Evolutionary conservation across 306 rosid genomes (phyloP).

Genomic region (Acacia acuminata): DNA sequence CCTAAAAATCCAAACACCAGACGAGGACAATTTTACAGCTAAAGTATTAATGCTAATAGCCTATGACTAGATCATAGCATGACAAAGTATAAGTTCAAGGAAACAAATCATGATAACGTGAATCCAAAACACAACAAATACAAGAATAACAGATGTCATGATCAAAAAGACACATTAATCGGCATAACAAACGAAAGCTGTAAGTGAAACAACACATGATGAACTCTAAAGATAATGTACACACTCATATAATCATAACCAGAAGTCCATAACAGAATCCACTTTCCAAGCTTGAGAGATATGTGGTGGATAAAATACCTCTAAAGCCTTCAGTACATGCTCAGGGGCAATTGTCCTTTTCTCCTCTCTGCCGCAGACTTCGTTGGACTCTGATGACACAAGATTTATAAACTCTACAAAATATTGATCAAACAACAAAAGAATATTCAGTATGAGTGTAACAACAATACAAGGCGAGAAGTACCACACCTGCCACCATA

Average conservation of each 20-base stretch:
- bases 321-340: slow-evolving; percentile 90
- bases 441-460: slow-evolving; percentile 27
- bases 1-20: neutral
- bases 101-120: neutral
- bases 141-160: neutral
- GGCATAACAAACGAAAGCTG: neutral
- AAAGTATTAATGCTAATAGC: too few relatives aligned
- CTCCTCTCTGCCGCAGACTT: slow-evolving; percentile 93
- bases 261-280: neutral
- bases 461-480: neutral
- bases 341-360: slow-evolving; percentile 99
- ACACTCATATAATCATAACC: neutral
- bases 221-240: neutral
- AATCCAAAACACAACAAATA: slow-evolving; percentile 8
- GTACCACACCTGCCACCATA: too few relatives aligned
- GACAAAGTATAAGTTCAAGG: neutral
- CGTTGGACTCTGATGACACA: slow-evolving; percentile 92
- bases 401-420: slow-evolving; percentile 95
- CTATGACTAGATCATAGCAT: too few relatives aligned
- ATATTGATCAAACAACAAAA: slow-evolving; percentile 27
- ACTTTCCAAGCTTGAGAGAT: neutral
- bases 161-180: neutral
- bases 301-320: slow-evolving; percentile 48
- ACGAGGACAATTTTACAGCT: neutral
- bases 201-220: neutral